Evolutionary conservation across 306 rosid genomes (phyloP).

Genomic region (Citrullus amarus): DNA sequence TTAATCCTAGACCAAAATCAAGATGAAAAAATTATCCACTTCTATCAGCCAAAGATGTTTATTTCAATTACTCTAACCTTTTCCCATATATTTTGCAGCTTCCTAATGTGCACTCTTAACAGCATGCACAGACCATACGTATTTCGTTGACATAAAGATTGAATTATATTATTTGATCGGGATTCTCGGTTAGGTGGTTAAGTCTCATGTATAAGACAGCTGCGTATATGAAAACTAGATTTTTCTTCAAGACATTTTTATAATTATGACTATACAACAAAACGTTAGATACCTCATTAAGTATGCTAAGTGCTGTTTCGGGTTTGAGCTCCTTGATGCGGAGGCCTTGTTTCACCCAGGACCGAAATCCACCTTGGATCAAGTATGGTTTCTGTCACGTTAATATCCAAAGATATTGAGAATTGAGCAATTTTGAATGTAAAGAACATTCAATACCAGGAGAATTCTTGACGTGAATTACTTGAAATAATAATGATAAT

Average conservation of each 20-base stretch:
- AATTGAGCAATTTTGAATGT: not conserved
- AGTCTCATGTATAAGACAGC: not conserved
- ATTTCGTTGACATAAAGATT: not conserved
- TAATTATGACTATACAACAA: not conserved
- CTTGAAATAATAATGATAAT: not conserved
- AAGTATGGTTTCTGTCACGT: constrained; percentile 62
- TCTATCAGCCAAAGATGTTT: not conserved
- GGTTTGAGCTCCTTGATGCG: constrained; percentile 85
- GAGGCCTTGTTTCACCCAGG: constrained; percentile 75
- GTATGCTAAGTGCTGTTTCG: constrained; percentile 62
- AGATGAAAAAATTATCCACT: not conserved
- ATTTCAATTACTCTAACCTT: not conserved
- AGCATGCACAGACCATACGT: not conserved
- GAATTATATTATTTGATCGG: not conserved
- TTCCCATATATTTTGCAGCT: not conserved
- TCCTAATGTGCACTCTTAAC: not conserved
- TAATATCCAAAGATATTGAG: not conserved
- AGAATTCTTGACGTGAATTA: not conserved
- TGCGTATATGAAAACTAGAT: not conserved
- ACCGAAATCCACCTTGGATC: constrained; percentile 84
- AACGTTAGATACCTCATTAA: constrained; percentile 54
- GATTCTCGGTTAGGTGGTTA: not conserved
- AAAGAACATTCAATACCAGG: not conserved
- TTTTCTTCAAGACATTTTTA: not conserved
- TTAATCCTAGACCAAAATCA: not conserved